phyloP scores from a whole-genome alignment of 202 grass and related monocot species.

The Schoenoplectus triqueter region DNA sequence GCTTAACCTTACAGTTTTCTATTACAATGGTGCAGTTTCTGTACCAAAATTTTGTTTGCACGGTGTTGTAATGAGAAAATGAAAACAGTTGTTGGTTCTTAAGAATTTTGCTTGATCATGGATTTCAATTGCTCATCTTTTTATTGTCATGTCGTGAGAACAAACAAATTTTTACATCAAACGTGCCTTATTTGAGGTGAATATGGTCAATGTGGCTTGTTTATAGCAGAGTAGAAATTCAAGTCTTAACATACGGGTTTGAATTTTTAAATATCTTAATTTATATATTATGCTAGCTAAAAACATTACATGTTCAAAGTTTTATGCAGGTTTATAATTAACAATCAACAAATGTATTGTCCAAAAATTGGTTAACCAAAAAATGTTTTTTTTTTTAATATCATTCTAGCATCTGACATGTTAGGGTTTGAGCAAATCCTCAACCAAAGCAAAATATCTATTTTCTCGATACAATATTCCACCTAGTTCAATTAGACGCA shows the following conservation, averaged over 20 bases:
- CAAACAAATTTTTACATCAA: background rate
- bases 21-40: constrained; percentile 7
- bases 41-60: constrained; percentile 16
- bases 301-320: background rate
- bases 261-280: background rate
- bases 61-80: constrained; percentile 20
- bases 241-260: background rate
- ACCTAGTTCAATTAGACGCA: too few relatives aligned
- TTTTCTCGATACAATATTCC: too few relatives aligned
- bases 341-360: background rate
- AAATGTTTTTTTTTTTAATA: background rate
- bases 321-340: background rate
- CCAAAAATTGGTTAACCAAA: background rate
- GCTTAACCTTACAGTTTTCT: background rate
- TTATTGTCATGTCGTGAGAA: background rate
- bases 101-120: background rate
- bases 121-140: background rate
- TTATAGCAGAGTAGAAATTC: background rate
- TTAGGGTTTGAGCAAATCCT: background rate
- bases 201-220: background rate
- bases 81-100: constrained; percentile 15
- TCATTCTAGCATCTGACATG: background rate
- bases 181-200: background rate
- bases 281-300: background rate
- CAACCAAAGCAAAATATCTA: too few relatives aligned